Base-by-base conservation (phyloP, 352 stramenopile species). In the Globisporangium ultimum region DNA sequence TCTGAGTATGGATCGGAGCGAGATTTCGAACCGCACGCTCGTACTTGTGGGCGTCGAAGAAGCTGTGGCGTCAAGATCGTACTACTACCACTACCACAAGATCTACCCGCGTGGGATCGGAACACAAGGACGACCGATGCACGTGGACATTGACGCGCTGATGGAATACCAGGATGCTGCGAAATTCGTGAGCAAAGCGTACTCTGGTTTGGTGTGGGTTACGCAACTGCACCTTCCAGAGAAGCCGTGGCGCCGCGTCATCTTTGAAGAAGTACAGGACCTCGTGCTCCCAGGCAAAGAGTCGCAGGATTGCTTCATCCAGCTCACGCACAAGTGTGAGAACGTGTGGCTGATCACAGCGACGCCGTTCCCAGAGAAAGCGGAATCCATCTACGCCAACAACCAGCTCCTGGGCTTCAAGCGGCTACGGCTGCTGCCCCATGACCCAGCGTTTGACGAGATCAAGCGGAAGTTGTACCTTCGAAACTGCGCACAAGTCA, bases 401-500 rank as follows among this genome's bases (percentile, higher is more conserved):
- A 91, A 96, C 60, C 84, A 96, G 58, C 55, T 94, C 34, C 64
- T 96, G 0, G 87, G 87, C 21, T 96, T 96, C 49, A 89, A 90
- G 57, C 64, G 84, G 2, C 61, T 96, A 32, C 72, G 83, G 0
- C 60, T 96, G 18, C 48, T 78, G 54, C 67, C 81, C 9, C 67
- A 91, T 28, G 77, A 94, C 54, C 74, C 75, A 6, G 87, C 84
- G 3, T 96, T 96, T 63, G 84, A 96, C 42, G 81, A 87, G 50
- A 94, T 96, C 62, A 96, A 96, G 63, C 67, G 83, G 18, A 93
- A 94, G 50, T 67, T 96, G 10, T 96, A 94, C 67, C 75, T 96
- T 32, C 80, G 84, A 34, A 92, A 90, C 57, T 92, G 83, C 36
- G 86, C 85, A 17, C 81, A 92, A 59, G 84, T 94, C 13, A 84